Base-by-base conservation (phyloP, 2,329 filamentous ascomycete species). In the Huntiella moniliformis region DNA sequence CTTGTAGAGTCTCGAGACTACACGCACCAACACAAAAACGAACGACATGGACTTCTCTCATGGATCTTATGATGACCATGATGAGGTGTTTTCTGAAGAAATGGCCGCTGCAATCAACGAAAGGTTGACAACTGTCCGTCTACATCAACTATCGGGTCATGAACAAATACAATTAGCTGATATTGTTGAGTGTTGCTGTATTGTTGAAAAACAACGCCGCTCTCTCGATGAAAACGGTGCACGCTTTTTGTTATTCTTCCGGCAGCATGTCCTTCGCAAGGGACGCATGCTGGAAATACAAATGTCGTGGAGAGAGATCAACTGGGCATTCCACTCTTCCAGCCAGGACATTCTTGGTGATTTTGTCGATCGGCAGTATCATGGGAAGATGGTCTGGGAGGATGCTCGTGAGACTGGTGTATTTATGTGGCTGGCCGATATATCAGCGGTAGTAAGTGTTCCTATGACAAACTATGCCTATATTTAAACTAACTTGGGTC, bases 381-480 rank as follows among this genome's bases (percentile, higher is more conserved):
- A 86, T 52, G 79, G 80, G 1, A 79, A 74, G 49, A 70, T 96
- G 64, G 65, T 79, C 5, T 98, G 91, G 91, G 73, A 81, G 51
- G 73, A 87, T 54, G 91, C 88, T 1, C 72, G 81, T 40, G 81
- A 92, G 57, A 84, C 81, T 53, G 91, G 91, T 8, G 70, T 96
- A 46, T 95, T 94, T 57, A 88, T 95, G 77, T 98, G 91, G 88
- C 69, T 98, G 52, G 74, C 77, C 0, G 87, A 95, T 59, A 61
- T 69, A 13, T 73, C 71, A 46, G 77, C 85, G 16, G 65, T 96
- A 57, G 84, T 91, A 68, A 60, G 77, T 59, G 44, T 28, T 17
- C 22, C 12, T 38, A 10, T 32, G 6, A 13, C 35, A 15, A 16
- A 6, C 15, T 33, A n/a, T n/a, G 12, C 18, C 22, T 12, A 13